Percentiles rank a stretch among this genome's conserved stretches.
Conservation (phyloP, 345 rosid species). For the Acer negundo region DNA sequence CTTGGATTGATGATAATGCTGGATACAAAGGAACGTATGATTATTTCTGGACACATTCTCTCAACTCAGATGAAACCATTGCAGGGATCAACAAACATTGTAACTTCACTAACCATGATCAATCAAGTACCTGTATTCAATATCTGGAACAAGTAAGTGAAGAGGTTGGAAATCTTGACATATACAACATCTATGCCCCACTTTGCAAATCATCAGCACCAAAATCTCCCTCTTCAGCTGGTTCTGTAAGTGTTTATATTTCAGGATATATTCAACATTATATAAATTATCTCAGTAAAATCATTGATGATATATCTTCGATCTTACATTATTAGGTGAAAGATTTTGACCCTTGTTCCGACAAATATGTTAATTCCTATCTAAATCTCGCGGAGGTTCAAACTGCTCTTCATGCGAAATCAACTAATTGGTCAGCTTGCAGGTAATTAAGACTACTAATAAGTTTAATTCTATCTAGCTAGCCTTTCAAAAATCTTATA, state of each 20-base stretch:
- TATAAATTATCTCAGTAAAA: not conserved
- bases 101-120: conserved; percentile 22
- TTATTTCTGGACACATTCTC: conserved; percentile 53
- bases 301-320: not conserved
- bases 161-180: conserved; percentile 29
- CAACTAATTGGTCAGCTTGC: conserved; percentile 41
- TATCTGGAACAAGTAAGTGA: not conserved
- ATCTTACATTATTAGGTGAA: conserved; percentile 23
- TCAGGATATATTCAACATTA: not conserved
- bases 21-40: conserved; percentile 34
- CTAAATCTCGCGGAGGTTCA: conserved; percentile 50
- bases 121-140: conserved; percentile 20
- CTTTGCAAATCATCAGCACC: conserved; percentile 29
- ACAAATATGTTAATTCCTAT: conserved; percentile 29
- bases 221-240: conserved; percentile 10
- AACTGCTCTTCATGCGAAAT: conserved; percentile 43
- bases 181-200: conserved; percentile 47
- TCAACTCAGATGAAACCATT: conserved; percentile 50
- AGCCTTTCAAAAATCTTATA: not conserved
- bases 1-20: conserved; percentile 36
- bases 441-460: conserved; percentile 21
- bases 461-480: not conserved
- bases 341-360: conserved; percentile 50
- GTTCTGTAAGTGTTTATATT: conserved; percentile 25
- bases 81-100: conserved; percentile 37